Conservation (phyloP, 495 filamentous ascomycete genomes). For the Oidiodendron maius region DNA sequence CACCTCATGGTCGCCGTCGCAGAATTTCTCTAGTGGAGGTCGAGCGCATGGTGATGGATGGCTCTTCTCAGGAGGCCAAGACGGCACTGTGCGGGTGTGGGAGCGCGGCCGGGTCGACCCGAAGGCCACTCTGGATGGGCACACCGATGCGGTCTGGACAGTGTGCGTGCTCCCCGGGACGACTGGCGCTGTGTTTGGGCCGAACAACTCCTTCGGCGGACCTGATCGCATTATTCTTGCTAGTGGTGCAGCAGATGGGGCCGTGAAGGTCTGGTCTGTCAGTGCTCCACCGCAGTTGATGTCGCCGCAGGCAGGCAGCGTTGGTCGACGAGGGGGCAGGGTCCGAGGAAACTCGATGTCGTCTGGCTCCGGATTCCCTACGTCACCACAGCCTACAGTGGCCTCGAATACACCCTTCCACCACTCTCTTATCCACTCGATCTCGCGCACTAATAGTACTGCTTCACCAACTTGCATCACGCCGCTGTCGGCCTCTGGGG, state of each 20-base stretch:
- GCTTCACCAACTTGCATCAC: slow-evolving; percentile 89
- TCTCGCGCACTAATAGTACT: slow-evolving; percentile 58
- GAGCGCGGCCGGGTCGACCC: slow-evolving; percentile 89
- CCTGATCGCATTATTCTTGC: slow-evolving; percentile 84
- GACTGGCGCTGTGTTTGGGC: slow-evolving; percentile 69
- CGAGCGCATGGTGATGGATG: slow-evolving; percentile 84
- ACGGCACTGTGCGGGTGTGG: slow-evolving; percentile 90
- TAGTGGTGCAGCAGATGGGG: slow-evolving; percentile 86
- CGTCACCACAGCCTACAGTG: slow-evolving; percentile 80
- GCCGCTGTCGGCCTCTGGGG: slow-evolving; percentile 75
- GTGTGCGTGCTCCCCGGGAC: slow-evolving; percentile 90
- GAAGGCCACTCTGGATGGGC: slow-evolving; percentile 89
- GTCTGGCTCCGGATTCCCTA: slow-evolving; percentile 83
- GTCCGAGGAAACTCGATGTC: slow-evolving; percentile 85
- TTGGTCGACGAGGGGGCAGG: slow-evolving; percentile 65
- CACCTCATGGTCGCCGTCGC: slow-evolving; percentile 76
- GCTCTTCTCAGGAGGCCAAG: slow-evolving; percentile 96
- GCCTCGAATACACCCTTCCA: slow-evolving; percentile 56
- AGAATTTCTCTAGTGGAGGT: slow-evolving; percentile 83
- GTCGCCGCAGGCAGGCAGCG: slow-evolving; percentile 38
- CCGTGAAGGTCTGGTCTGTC: slow-evolving; percentile 88
- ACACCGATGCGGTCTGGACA: slow-evolving; percentile 93
- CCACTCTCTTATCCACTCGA: slow-evolving; percentile 73
- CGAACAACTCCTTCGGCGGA: slow-evolving; percentile 60
- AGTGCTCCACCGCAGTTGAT: slow-evolving; percentile 82